Conservation (phyloP, 2,329 filamentous ascomycete species). For the Fusarium sp. region DNA sequence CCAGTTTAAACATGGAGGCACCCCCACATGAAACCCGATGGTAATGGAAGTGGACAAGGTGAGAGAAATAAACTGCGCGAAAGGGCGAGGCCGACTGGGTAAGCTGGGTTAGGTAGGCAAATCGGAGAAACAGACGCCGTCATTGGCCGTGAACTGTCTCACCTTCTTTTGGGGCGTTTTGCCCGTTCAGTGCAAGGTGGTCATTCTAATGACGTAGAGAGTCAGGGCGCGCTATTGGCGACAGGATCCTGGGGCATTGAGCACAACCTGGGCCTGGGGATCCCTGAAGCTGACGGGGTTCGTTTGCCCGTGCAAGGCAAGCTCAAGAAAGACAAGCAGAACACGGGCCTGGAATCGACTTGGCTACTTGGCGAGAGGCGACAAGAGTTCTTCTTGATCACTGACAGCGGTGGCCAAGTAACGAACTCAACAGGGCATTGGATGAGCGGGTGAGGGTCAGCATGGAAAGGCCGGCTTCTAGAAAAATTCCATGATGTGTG, state of each 20-base stretch:
- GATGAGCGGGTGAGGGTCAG: conserved; percentile 29
- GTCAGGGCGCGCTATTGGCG: conserved; percentile 30
- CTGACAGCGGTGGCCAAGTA: conserved; percentile 32
- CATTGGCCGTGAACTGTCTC: conserved; percentile 43
- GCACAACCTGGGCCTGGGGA: conserved; percentile 28
- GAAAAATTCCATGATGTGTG: conserved; percentile 45
- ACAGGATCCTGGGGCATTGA: conserved; percentile 37
- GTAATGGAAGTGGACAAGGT: conserved; percentile 7
- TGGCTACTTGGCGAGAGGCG: conserved; percentile 36
- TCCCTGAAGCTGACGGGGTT: conserved; percentile 38
- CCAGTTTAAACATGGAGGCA: conserved; percentile 30
- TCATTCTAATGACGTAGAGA: conserved; percentile 47
- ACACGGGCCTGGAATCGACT: conserved; percentile 37
- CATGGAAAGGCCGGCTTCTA: conserved; percentile 44
- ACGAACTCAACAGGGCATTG: conserved; percentile 12
- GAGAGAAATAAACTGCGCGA: conserved; percentile 12
- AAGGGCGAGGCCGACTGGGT: conserved; percentile 20
- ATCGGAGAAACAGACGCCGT: conserved; percentile 22
- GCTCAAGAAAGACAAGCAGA: conserved; percentile 27
- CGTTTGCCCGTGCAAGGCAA: conserved; percentile 7
- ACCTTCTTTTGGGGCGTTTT: conserved; percentile 29
- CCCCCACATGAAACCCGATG: conserved; percentile 48
- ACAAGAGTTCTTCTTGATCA: conserved; percentile 38
- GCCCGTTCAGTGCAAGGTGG: conserved; percentile 15
- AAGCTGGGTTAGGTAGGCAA: conserved; percentile 3